Evolutionary conservation across 164 flowering plant genomes (phyloP), one percentile per base, ranked within the genome.

Genomic region (Vitis riparia): DNA sequence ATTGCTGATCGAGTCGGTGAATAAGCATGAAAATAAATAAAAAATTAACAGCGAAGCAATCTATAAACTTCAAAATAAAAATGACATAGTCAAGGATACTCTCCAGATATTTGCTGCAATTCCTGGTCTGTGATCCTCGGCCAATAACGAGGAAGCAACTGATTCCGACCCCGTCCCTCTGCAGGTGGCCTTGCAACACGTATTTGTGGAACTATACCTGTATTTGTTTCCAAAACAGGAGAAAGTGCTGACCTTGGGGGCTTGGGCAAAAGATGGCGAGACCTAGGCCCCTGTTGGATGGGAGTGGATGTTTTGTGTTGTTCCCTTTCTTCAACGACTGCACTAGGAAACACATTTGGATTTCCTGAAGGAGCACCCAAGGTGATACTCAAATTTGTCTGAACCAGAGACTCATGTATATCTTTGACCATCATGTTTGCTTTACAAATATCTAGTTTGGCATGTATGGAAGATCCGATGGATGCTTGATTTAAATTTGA

Each of bases 131-230:
- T 88, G 62, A 85, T 85, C 71, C 85, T 78, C 19, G 90, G 92
- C 92, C 87, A 88, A 71, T 88, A 88, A 23, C 88, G 89, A 63
- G 92, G 86, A 73, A 88, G 89, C 70, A 88, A 65, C 72, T 86
- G 87, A 69, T 78, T 86, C 64, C 85, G 71, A 2, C 86, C 82
- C 49, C 88, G 73, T 53, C 85, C 86, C 75, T 87, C 89, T 56
- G 79, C 87, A 71, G 88, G 92, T 23, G 87, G 88, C 78, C 93
- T 77, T 51, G 85, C 89, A 71, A 84, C 83, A 29, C 87, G 89
- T 59, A 84, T 65, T 58, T 83, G 89, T 23, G 85, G 73, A 48
- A 59, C 74, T 68, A 68, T 69, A 56, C 75, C 66, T 69, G 82
- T 67, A 71, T 80, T 80, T 59, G 80, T 59, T 66, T 89, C 93